These are phyloP conservation scores for Solanum hybrid DNA, from an alignment of 305 asterid genomes.

Conservation along the genomic window DNA sequence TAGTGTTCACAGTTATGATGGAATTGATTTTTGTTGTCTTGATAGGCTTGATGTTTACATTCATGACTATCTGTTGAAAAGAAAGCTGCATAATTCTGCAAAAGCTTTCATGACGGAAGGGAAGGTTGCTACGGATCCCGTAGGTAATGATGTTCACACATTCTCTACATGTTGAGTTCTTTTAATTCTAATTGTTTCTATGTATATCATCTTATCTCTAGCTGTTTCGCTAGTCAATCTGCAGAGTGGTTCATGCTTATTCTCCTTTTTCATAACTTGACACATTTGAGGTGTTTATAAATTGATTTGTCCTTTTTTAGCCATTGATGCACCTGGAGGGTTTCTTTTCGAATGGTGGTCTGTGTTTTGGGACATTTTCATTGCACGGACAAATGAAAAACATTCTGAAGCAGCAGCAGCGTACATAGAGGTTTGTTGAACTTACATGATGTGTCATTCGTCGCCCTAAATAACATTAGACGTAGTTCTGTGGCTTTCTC, in stretches of 20 bases:
- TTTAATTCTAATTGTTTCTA: background rate
- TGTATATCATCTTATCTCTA: background rate
- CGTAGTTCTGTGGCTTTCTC: background rate
- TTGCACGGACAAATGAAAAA: slow-evolving; percentile 92
- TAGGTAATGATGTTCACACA: slow-evolving; percentile 40
- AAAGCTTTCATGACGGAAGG: slow-evolving; percentile 95
- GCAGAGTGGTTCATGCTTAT: background rate
- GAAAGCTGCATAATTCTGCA: slow-evolving; percentile 76
- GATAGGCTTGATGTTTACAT: slow-evolving; percentile 99
- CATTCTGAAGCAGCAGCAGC: slow-evolving; percentile 98
- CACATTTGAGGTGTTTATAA: background rate
- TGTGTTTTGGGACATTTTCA: slow-evolving; percentile 95
- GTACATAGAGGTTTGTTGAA: slow-evolving; percentile 71
- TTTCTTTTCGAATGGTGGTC: slow-evolving; percentile 99
- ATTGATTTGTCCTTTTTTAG: slow-evolving; percentile 25
- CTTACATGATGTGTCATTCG: background rate
- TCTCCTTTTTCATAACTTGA: background rate
- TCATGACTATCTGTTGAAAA: slow-evolving; percentile 86
- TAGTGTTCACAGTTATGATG: background rate
- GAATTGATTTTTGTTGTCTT: background rate
- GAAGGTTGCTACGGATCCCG: slow-evolving; percentile 97
- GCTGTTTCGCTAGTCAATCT: background rate
- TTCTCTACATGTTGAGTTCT: background rate
- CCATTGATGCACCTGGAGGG: slow-evolving; percentile 99
- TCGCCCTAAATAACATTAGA: background rate